Percentiles rank a stretch among this genome's conserved stretches.
Conservation (phyloP, 2,329 filamentous ascomycete genomes). For the Trichoderma citrinoviride region DNA sequence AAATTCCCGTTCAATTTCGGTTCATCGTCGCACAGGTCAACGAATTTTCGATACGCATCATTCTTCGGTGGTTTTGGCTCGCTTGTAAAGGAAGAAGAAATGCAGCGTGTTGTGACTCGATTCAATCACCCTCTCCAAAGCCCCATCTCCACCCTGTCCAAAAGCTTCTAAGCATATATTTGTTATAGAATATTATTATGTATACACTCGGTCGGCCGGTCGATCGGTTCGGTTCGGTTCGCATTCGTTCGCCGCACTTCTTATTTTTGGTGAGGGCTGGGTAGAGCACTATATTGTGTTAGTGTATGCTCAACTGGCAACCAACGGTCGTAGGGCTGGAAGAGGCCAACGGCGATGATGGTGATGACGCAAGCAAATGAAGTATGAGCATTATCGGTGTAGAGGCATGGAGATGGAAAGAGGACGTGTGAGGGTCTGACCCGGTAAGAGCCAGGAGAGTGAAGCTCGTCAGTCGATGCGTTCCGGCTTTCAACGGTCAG, state of each 20-base stretch:
- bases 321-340: too few relatives aligned
- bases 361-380: too few relatives aligned
- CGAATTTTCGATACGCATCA: neutral
- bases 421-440: too few relatives aligned
- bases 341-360: too few relatives aligned
- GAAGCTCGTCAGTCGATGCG: too few relatives aligned
- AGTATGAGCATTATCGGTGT: too few relatives aligned
- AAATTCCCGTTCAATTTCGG: neutral
- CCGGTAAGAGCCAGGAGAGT: too few relatives aligned
- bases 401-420: too few relatives aligned
- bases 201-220: neutral
- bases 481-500: too few relatives aligned
- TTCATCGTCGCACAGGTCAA: neutral
- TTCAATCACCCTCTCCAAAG: neutral
- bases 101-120: neutral
- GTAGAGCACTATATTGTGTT: neutral
- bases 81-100: neutral
- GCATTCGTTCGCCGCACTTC: neutral
- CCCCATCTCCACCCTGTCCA: neutral
- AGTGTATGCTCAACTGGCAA: neutral
- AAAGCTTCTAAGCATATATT: neutral
- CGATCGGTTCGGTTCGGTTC: neutral
- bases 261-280: neutral
- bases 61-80: neutral
- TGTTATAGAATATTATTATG: neutral